Evolutionary conservation across 495 filamentous ascomycete genomes (phyloP), one percentile per base, ranked within the genome.

Genomic region (Aspergillus incahuasiensis): DNA sequence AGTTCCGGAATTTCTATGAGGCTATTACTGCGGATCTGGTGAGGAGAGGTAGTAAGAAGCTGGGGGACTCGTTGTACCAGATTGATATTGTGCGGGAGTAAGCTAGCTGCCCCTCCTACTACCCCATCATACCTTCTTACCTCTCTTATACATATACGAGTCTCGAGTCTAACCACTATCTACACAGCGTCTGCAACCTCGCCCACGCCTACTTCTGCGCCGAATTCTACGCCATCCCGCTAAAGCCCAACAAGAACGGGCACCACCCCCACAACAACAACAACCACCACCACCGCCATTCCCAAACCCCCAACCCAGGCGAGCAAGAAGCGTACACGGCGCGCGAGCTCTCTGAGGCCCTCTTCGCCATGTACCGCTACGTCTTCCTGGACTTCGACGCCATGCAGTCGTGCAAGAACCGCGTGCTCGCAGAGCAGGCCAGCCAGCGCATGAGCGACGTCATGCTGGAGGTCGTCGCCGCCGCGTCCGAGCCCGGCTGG

Each of bases 31-130:
- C 81, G 16, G 73, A 80, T 21, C 74, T 94, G n/a, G 75, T 95
- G 55, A 68, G 76, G 6, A 76, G 83, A 50, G 83, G 87, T 54
- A 79, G 76, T 25, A 87, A 84, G 70, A 79, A 79, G 22, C 56
- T 78, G 46, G 79, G 71, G 15, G 75, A 73, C 3, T 71, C 76
- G 32, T 6, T 15, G 25, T 83, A 82, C 50, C 85, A 90, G 64
- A 75, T 90, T n/a, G 90, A 95, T 49, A 78, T 91, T 32, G 79
- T 89, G 18, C 79, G 86, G 45, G 87, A 94, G 73, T 75, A 68
- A 62, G 75, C 66, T 21, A 0, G 47, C 22, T 24, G n/a, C n/a
- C n/a, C n/a, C n/a, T n/a, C n/a, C n/a, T n/a, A n/a, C n/a, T n/a
- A n/a, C n/a, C n/a, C n/a, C n/a, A n/a, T n/a, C n/a, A n/a, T n/a